Evolutionary conservation across 1,284 basidiomycete species (phyloP).

Genomic region (Ceratobasidium papillatum): DNA sequence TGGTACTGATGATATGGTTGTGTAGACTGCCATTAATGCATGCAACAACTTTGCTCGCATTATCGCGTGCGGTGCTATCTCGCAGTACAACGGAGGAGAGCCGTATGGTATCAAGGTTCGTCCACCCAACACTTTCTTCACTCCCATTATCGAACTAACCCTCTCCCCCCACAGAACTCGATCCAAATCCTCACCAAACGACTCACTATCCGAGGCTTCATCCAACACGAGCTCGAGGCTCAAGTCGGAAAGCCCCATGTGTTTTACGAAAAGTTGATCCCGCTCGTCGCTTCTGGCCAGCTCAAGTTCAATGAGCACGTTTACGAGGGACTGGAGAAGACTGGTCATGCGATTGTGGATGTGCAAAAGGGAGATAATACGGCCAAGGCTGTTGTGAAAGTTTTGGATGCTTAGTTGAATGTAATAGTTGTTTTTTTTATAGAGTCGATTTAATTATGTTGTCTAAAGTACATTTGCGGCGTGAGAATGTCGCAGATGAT

Average conservation of each 20-base stretch:
- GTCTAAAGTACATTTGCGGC: background rate
- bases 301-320: conserved; percentile 68
- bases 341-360: conserved; percentile 43
- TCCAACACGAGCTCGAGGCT: conserved; percentile 56
- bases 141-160: conserved; percentile 2
- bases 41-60: conserved; percentile 31
- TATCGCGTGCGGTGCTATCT: conserved; percentile 48
- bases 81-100: conserved; percentile 49
- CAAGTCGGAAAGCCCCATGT: conserved; percentile 53
- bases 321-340: conserved; percentile 60
- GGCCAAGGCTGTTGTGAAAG: conserved; percentile 11
- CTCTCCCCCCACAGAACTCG: conserved; percentile 47
- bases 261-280: conserved; percentile 63
- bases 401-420: background rate
- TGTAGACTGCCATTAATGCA: conserved; percentile 2
- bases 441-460: background rate
- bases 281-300: conserved; percentile 63
- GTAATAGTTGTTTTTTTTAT: background rate
- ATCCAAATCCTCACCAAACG: conserved; percentile 59
- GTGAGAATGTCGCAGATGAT: background rate
- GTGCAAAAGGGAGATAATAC: conserved; percentile 29
- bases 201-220: conserved; percentile 68
- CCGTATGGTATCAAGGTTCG: conserved; percentile 51
- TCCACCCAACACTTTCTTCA: background rate
- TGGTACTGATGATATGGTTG: background rate